Evolutionary conservation across 306 rosid species (phyloP), one percentile per base, ranked within the genome.

Genomic region (Cucurbita moschata): DNA sequence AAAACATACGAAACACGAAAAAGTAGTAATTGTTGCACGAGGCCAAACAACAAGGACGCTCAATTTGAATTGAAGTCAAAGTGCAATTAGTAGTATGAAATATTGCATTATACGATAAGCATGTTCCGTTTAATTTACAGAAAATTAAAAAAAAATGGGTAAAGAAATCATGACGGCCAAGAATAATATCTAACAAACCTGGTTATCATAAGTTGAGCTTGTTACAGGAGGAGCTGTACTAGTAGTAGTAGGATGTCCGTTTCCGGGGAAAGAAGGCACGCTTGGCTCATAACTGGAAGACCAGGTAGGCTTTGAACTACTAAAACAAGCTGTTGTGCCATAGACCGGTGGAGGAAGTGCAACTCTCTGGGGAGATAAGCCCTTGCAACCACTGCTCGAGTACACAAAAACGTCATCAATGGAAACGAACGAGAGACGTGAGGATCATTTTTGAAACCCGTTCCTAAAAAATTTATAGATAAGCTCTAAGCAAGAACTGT

Each of bases 281-380:
- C 90, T 84, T 0, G 81, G 87, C 84, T 79, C 85, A 69, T 75
- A 85, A 67, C 84, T 81, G 18, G 86, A 44, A 38, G 81, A 38
- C 57, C 7, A 77, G 52, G 87, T 79, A 72, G 92, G 86, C 75
- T 84, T 88, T 38, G 88, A 79, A 64, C 74, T 58, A 52, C 44
- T 50, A 61, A 58, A 61, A 61, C 60, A 68, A 61, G 91, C 84
- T 19, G 90, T 65, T 39, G 92, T 66, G 72, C 87, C 89, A 66
- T 71, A 65, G 46, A 75, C 10, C 6, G 96, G 99, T 42, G 91
- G 89, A 57, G 97, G 96, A 44, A 94, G 96, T 71, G 97, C 81
- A 81, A 94, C 89, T 82, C 97, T 89, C 37, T 40, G 84, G 47
- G 96, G 92, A 79, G 84, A 80, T 77, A 63, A 73, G 30, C 83